Evolutionary conservation across 345 rosid genomes (phyloP).

Genomic region (Excoecaria cochinchinensis): DNA sequence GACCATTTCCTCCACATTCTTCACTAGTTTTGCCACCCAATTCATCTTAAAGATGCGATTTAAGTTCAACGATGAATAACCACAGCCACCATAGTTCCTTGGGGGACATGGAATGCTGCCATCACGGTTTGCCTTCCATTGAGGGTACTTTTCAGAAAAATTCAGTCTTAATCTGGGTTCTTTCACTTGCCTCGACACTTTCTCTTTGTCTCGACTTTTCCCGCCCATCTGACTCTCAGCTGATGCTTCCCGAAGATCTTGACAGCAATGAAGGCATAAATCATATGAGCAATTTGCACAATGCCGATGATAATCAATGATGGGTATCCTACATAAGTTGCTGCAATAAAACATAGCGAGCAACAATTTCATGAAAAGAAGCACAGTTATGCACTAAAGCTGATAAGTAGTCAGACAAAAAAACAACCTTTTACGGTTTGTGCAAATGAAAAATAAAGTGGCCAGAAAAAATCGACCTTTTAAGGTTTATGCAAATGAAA

Average conservation of each 20-base stretch:
- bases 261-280: constrained; percentile 91
- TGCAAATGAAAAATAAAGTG: not conserved
- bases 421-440: not conserved
- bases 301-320: constrained; percentile 93
- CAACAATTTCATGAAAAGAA: constrained; percentile 4
- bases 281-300: constrained; percentile 81
- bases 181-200: constrained; percentile 22
- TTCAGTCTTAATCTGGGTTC: constrained; percentile 40
- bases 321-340: constrained; percentile 86
- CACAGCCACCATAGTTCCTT: constrained; percentile 80
- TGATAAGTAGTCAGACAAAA: not conserved
- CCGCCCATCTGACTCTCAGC: constrained; percentile 32
- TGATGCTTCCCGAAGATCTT: constrained; percentile 75
- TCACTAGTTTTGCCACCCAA: constrained; percentile 96
- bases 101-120: constrained; percentile 95
- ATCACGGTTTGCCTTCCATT: constrained; percentile 81
- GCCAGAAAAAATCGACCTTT: not conserved
- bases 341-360: constrained; percentile 46
- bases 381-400: constrained; percentile 2
- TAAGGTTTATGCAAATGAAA: not conserved
- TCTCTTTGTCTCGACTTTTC: constrained; percentile 34
- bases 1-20: constrained; percentile 93
- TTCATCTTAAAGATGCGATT: constrained; percentile 94
- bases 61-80: constrained; percentile 58
- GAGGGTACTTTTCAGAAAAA: constrained; percentile 59